These are phyloP conservation scores for Mortierella sp. DNA, from an alignment of 371 early-diverging fungal genomes.

Conservation along the genomic window DNA sequence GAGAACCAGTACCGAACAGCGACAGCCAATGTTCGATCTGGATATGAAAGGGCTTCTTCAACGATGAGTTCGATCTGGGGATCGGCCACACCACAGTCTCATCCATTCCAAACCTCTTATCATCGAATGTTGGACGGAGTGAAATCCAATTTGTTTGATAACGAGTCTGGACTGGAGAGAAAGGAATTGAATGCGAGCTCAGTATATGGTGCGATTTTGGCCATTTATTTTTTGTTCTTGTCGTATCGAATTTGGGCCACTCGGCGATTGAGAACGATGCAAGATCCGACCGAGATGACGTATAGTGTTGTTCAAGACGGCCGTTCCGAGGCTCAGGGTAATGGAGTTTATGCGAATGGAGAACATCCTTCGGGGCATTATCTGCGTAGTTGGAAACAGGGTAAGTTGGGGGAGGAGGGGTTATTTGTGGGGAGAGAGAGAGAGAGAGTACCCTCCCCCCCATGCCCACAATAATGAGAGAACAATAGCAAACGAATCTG, in stretches of 20 bases:
- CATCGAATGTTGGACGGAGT: conserved; percentile 22
- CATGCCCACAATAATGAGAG: no score
- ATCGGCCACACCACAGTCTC: conserved; percentile 26
- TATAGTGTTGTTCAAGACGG: conserved; percentile 16
- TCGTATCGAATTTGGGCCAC: conserved; percentile 30
- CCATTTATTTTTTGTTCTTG: conserved; percentile 30
- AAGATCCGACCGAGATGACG: conserved; percentile 17
- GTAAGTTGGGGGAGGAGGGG: no score
- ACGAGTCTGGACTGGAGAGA: neutral
- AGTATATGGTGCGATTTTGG: conserved; percentile 30
- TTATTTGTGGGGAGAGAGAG: no score
- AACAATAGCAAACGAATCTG: no score
- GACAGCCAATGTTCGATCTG: conserved; percentile 26
- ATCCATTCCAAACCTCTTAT: conserved; percentile 23
- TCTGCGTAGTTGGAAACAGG: no score
- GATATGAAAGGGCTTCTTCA: conserved; percentile 38
- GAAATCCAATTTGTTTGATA: conserved; percentile 14
- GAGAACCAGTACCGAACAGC: conserved; percentile 21
- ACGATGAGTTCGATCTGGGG: conserved; percentile 34
- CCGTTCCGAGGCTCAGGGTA: no score
- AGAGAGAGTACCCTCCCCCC: no score
- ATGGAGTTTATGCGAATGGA: no score
- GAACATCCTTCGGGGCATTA: no score
- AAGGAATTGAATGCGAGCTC: conserved; percentile 22
- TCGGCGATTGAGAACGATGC: conserved; percentile 12